phyloP scores from a whole-genome alignment of 1,284 basidiomycete genomes.

The Rhodotorula sp. region DNA sequence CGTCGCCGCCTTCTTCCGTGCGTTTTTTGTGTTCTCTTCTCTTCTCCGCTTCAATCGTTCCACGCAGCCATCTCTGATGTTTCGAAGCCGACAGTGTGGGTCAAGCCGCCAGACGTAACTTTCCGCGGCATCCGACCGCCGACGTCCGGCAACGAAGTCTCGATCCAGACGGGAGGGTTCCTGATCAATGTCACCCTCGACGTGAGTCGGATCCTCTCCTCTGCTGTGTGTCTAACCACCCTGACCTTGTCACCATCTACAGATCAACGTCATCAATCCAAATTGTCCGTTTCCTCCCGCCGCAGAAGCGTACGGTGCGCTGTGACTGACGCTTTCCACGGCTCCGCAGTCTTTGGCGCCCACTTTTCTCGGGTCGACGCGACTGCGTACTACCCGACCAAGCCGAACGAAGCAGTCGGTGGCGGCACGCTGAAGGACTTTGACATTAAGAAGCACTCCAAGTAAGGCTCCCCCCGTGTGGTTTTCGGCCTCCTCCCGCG shows the following conservation, averaged over 20 bases:
- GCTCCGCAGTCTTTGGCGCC: constrained; percentile 44
- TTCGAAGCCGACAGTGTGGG: constrained; percentile 39
- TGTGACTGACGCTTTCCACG: not conserved
- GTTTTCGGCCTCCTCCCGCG: constrained; percentile 2
- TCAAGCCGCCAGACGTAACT: constrained; percentile 45
- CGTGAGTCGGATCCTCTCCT: constrained; percentile 4
- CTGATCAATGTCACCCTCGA: constrained; percentile 42
- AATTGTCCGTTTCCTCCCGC: constrained; percentile 30
- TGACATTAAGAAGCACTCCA: constrained; percentile 40
- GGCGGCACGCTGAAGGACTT: constrained; percentile 41
- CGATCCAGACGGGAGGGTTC: constrained; percentile 40
- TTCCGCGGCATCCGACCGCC: constrained; percentile 45
- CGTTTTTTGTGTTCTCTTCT: not conserved
- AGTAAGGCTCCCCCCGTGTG: constrained; percentile 27
- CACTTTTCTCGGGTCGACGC: constrained; percentile 40
- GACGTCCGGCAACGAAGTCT: constrained; percentile 38
- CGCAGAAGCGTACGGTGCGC: not conserved
- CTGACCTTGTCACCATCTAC: not conserved
- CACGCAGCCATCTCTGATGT: not conserved
- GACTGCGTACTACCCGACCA: constrained; percentile 42
- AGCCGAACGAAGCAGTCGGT: constrained; percentile 39
- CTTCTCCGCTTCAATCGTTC: not conserved
- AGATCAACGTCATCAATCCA: constrained; percentile 45
- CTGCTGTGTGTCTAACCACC: too few species aligned
- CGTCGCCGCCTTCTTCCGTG: constrained; percentile 46